These are phyloP conservation scores for Curvularia sp. DNA, from an alignment of 2,329 filamentous ascomycete genomes.

Conservation along the genomic window DNA sequence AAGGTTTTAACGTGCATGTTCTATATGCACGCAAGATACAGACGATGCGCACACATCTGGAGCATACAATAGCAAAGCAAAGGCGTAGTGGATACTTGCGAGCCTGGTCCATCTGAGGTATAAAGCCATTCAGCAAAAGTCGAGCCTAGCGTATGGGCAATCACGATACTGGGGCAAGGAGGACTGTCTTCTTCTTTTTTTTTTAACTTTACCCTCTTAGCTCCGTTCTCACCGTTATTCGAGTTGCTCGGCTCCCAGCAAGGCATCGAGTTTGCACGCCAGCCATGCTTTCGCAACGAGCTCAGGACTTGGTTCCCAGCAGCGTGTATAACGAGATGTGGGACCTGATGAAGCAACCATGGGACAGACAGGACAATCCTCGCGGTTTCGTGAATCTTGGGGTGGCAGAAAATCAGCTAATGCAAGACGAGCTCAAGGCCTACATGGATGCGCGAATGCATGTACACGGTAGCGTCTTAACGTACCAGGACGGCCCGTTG, in stretches of 20 bases:
- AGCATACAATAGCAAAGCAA: too few relatives aligned
- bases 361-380: background rate
- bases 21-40: background rate
- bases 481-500: background rate
- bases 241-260: background rate
- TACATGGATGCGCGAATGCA: background rate
- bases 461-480: background rate
- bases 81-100: too few relatives aligned
- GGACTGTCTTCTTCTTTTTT: background rate
- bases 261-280: background rate
- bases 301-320: background rate
- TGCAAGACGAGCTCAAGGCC: background rate
- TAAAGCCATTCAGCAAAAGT: background rate
- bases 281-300: background rate
- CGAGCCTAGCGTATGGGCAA: background rate
- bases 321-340: background rate
- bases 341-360: background rate
- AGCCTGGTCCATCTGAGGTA: background rate
- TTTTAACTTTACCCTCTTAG: too few relatives aligned
- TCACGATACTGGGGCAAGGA: background rate
- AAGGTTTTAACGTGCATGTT: background rate
- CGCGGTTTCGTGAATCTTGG: background rate
- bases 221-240: background rate
- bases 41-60: too few relatives aligned
- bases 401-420: background rate